Percentiles rank a stretch among this genome's conserved stretches.
Conservation (phyloP, 169 alveolate species). For the Plasmodium relictum region DNA sequence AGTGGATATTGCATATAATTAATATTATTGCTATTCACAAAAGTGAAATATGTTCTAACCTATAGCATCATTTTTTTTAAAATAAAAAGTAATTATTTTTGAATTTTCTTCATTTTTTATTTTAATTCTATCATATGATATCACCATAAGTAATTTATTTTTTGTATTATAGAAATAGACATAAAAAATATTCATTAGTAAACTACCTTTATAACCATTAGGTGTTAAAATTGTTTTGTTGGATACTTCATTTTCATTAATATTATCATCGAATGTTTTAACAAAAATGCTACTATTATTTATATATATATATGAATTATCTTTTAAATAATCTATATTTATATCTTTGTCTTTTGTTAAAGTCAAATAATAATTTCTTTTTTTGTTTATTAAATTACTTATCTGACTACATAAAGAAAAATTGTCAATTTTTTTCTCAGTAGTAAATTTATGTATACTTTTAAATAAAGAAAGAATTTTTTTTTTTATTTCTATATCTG, state of each 20-base stretch:
- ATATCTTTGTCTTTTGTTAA: slow-evolving; percentile 66
- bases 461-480: slow-evolving; percentile 31
- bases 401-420: slow-evolving; percentile 7
- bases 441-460: background rate
- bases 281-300: slow-evolving; percentile 17
- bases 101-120: slow-evolving; percentile 1
- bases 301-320: slow-evolving; percentile 44
- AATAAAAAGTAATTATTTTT: slow-evolving; percentile 29
- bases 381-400: slow-evolving; percentile 14
- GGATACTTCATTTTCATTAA: background rate
- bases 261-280: background rate
- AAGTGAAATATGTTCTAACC: slow-evolving; percentile 8
- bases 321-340: slow-evolving; percentile 24
- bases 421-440: background rate
- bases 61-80: slow-evolving; percentile 20
- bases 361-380: slow-evolving; percentile 35
- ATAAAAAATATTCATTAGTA: slow-evolving; percentile 47
- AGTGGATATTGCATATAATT: background rate
- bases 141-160: slow-evolving; percentile 40
- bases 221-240: slow-evolving; percentile 25
- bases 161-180: slow-evolving; percentile 62
- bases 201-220: slow-evolving; percentile 46
- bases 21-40: background rate
- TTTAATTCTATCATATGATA: slow-evolving; percentile 48
- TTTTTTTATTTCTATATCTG: slow-evolving; percentile 65